Base-by-base conservation (phyloP, 2,329 filamentous ascomycete species). In the Calonectria pauciramosa region DNA sequence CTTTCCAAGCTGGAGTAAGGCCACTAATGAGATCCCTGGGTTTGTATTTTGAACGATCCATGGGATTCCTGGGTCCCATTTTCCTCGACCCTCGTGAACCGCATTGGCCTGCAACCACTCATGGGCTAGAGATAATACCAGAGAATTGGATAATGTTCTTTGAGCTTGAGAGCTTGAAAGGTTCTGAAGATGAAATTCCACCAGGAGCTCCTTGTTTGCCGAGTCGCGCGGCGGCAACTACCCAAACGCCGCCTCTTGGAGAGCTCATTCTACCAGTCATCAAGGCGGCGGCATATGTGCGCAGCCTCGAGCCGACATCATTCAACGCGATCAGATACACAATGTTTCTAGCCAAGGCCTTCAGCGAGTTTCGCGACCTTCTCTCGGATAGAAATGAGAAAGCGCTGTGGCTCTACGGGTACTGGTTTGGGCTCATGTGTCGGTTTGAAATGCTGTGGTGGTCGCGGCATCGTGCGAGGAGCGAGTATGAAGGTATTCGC, bases 381-480 rank as follows among this genome's bases (percentile, higher is more conserved):
- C 41, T 65, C 26, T 30, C 41, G 3, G 16, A 44, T 18, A 32
- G 18, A 34, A 65, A 65, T n/a, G 60, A 65, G 28, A 65, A 65
- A 23, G 38, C 60, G 16, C 1, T 65, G 18, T 65, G 60, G 60
- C 60, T 65, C 30, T 65, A 65, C 30, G 60, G 60, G 11, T 65
- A 65, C n/a, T 65, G 60, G 60, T 65, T 65, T 49, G 60, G 60
- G 4, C 41, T 65, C 4, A 44, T 65, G 38, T 65, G 60, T 32
- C 60, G 60, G 13, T 65, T 65, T 65, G 60, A 49, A 34, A 49
- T 18, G 23, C n/a, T 65, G 23, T 65, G 60, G 60, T 65, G 38
- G 60, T 34, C 60, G 1, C 41, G 23, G 7, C 10, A 49, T 11
- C 60, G 60, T 16, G 60, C 60, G 10, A 49, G 10, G n/a, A 34